Evolutionary conservation across 495 filamentous ascomycete genomes (phyloP).

Genomic region (Hamigera avellanea): DNA sequence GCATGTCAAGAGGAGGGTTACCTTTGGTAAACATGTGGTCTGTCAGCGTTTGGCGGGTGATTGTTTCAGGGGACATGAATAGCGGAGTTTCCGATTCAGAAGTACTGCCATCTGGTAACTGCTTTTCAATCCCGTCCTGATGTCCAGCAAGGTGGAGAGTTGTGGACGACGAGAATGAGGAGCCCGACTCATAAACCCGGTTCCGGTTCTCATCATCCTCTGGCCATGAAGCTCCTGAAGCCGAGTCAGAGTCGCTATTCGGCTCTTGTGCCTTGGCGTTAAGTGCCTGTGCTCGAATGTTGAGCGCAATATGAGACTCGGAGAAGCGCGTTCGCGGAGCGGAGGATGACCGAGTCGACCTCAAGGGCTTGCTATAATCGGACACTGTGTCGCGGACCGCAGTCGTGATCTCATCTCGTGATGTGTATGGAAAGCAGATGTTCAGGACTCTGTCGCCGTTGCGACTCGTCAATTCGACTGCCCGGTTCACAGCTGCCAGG

Average conservation of each 20-base stretch:
- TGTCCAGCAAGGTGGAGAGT: constrained; percentile 32
- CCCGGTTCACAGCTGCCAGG: constrained; percentile 71
- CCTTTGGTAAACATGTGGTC: constrained; percentile 75
- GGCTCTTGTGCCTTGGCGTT: constrained; percentile 27
- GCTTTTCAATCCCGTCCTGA: constrained; percentile 11
- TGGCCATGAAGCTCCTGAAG: constrained; percentile 21
- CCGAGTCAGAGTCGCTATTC: constrained; percentile 24
- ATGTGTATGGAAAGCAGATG: constrained; percentile 96
- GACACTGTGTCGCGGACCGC: constrained; percentile 77
- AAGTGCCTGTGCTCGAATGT: constrained; percentile 52
- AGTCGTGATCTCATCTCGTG: constrained; percentile 89
- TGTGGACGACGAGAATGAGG: constrained; percentile 42
- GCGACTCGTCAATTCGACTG: constrained; percentile 67
- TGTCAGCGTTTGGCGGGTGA: constrained; percentile 66
- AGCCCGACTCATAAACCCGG: constrained; percentile 42
- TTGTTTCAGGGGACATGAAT: constrained; percentile 64
- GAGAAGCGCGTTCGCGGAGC: constrained; percentile 60
- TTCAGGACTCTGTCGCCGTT: constrained; percentile 82
- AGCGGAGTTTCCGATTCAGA: constrained; percentile 3
- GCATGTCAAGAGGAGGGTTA: constrained; percentile 76
- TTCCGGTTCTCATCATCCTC: constrained; percentile 22
- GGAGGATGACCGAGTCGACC: constrained; percentile 17
- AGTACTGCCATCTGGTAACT: too few relatives aligned
- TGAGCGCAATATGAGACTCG: constrained; percentile 73
- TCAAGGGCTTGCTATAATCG: constrained; percentile 61